Evolutionary conservation across 2,329 filamentous ascomycete species (phyloP), one percentile per base, ranked within the genome.

Genomic region (Drechslerella dactyloides): DNA sequence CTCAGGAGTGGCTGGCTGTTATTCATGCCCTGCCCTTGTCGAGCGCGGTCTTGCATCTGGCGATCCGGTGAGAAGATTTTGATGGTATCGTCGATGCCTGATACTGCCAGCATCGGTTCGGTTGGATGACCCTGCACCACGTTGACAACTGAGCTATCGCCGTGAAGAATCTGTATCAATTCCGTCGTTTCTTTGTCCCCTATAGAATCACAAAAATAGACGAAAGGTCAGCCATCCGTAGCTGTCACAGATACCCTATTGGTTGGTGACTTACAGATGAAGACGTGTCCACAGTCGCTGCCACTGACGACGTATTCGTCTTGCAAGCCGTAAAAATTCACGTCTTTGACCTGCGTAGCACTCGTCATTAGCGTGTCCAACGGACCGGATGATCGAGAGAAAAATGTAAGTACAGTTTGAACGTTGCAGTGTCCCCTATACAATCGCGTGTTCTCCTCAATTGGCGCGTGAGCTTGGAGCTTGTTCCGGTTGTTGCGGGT

Each of bases 301-400:
- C 87, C 87, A 64, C 84, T 87, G 10, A 89, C 86, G 10, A 89
- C 85, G 73, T 88, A 89, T 76, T 89, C 86, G 75, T 89, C 87
- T 68, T 88, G 80, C 40, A 87, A 79, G 0, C 87, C 87, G 73
- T 86, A 89, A 79, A 85, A 89, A 72, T 89, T 89, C 69, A 89
- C 85, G 75, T 89, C 87, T 75, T 89, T 89, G 75, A 89, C 86
- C 15, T 72, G 55, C 51, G 65, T 51, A 48, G 35, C 23, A 21
- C 55, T 65, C 19, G 48, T 72, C 54, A 37, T 64, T 72, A 64
- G 68, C 37, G 33, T 65, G 54, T 61, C 50, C 24, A 48, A 27
- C 7, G 19, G 40, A 42, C 51, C 54, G 37, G 37, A 53, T 33
- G 17, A 54, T 44, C 55, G 50, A 53, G 42, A 21, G 50, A 63